Conservation (phyloP, 208 protist genomes). For the Trypanosoma congolense region DNA sequence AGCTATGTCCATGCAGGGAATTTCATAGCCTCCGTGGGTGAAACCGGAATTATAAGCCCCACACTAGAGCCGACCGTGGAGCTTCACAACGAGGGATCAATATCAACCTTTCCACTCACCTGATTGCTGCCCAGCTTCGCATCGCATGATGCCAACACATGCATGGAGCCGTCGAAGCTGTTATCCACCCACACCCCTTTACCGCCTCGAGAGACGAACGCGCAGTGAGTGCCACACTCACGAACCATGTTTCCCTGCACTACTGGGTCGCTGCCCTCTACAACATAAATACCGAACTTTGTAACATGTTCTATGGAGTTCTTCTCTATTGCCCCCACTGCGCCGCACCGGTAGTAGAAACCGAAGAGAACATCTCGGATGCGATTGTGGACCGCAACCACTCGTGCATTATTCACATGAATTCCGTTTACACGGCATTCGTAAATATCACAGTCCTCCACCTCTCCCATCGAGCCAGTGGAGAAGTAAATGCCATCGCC, state of each 20-base stretch:
- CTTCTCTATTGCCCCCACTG: conserved; percentile 47
- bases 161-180: conserved; percentile 71
- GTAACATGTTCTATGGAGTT: conserved; percentile 79
- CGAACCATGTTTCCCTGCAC: conserved; percentile 60
- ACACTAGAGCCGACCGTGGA: not conserved
- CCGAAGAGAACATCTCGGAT: conserved; percentile 79
- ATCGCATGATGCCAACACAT: conserved; percentile 43
- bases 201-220: conserved; percentile 57
- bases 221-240: conserved; percentile 72
- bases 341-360: conserved; percentile 51
- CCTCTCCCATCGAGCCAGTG: conserved; percentile 46
- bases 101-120: conserved; percentile 48
- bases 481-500: conserved; percentile 83
- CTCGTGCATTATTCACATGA: conserved; percentile 40
- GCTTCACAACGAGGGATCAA: conserved; percentile 26
- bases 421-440: conserved; percentile 81
- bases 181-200: conserved; percentile 70
- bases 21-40: no score
- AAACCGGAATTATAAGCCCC: no score
- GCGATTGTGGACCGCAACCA: conserved; percentile 48
- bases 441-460: conserved; percentile 79
- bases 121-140: conserved; percentile 65
- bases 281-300: conserved; percentile 76
- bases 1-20: no score
- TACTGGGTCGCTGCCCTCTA: conserved; percentile 61